Evolutionary conservation across 805 yeast genomes (phyloP), one percentile per base, ranked within the genome.

Genomic region (Kluyveromyces dobzhanskii): DNA sequence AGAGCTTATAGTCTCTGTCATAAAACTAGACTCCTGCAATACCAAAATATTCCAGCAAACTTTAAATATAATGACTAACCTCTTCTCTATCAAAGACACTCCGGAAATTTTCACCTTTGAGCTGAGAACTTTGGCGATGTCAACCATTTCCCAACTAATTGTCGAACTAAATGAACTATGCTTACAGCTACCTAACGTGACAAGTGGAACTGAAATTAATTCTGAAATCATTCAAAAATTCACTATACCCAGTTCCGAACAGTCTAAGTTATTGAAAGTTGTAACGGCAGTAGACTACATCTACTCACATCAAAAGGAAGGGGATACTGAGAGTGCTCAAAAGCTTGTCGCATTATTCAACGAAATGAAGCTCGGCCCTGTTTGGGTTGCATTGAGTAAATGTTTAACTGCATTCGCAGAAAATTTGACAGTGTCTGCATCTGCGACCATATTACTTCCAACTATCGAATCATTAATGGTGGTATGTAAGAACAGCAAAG

Each of bases 381-480:
- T 90, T 18, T 90, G 97, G 97, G 83, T 79, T 29, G 83, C 87
- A 0, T 67, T 85, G 34, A 81, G 92, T 62, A 83, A 76, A 36
- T 79, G 85, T 47, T 65, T 86, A 50, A 61, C 76, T 30, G 67
- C 71, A 4, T 65, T 84, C 42, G 90, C 80, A 51, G 77, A 72
- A 17, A 71, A 73, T 30, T 68, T 72, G 12, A 66, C 67, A 12
- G 62, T 80, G 46, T 64, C 74, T 17, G 76, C 77, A 33, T 75
- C 85, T 32, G 87, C 95, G 0, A 81, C 94, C 1, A 80, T 85
- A 1, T 62, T 88, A 17, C 66, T 90, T 17, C 97, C 97, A 0
- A 61, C 87, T 44, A 85, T 90, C 44, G 98, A 90, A 57, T 79
- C 95, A 0, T 67, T 92, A 41, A 86, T 92, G 94, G 95, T 90